Conservation (phyloP, 2,329 filamentous ascomycete species). For the Trichophyton benhamiae region DNA sequence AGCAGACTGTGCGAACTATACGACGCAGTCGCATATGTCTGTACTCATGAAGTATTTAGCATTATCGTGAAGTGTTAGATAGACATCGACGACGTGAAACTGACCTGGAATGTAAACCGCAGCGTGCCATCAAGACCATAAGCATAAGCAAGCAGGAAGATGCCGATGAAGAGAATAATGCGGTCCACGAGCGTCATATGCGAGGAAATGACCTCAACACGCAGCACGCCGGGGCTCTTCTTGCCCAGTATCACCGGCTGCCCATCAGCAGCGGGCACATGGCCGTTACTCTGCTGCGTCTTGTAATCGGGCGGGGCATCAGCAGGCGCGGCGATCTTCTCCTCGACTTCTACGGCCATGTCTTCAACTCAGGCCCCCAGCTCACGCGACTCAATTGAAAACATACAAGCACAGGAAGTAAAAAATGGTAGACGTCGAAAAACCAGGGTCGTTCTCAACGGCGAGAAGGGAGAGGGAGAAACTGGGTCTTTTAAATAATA, state of each 20-base stretch:
- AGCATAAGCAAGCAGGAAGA: conserved; percentile 53
- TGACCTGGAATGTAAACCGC: conserved; percentile 41
- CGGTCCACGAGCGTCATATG: conserved; percentile 44
- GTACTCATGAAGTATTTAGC: neutral
- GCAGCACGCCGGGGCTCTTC: conserved; percentile 43
- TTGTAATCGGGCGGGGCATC: neutral
- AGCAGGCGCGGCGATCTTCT: neutral
- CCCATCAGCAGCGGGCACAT: neutral
- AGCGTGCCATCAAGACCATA: conserved; percentile 51
- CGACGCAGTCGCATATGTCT: conserved; percentile 43
- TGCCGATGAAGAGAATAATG: conserved; percentile 45
- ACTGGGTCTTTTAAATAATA: no score
- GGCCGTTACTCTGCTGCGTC: neutral
- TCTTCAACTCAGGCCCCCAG: no score
- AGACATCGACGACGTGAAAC: neutral
- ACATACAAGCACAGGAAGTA: no score
- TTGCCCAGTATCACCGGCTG: conserved; percentile 12
- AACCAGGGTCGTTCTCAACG: no score
- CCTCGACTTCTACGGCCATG: neutral
- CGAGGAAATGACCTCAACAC: conserved; percentile 45
- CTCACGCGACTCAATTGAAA: no score
- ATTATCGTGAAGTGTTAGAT: no score
- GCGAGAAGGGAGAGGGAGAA: no score
- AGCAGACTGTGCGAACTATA: conserved; percentile 45
- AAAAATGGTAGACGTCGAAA: no score